phyloP scores from a whole-genome alignment of 441 rosid genomes.

The Populus hybrid region DNA sequence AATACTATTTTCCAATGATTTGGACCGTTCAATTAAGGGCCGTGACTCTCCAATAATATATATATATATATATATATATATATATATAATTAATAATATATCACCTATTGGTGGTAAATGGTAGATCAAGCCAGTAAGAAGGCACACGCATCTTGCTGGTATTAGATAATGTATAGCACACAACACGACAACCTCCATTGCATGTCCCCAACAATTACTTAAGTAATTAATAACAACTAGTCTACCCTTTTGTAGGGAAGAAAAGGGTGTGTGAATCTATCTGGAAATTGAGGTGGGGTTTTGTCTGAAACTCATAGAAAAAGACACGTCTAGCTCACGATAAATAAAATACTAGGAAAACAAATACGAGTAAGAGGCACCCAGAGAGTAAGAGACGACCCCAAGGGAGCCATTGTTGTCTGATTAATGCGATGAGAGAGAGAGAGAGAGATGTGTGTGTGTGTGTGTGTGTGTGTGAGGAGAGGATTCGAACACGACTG shows the following conservation, averaged over 20 bases:
- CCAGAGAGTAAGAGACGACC: conserved; percentile 5
- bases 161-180: conserved; percentile 11
- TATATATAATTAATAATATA: too few species aligned
- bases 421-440: too few species aligned
- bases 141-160: conserved; percentile 23
- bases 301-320: conserved; percentile 36
- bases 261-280: conserved; percentile 58
- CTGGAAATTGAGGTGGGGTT: conserved; percentile 57
- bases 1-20: too few species aligned
- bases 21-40: not conserved
- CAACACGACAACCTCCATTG: conserved; percentile 27
- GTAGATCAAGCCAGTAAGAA: conserved; percentile 11
- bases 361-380: not conserved
- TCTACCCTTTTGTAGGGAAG: conserved; percentile 29
- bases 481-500: conserved; percentile 44
- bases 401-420: not conserved
- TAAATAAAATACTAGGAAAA: conserved; percentile 7
- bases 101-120: not conserved
- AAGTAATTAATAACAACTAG: conserved; percentile 9
- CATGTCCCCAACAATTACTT: conserved; percentile 30
- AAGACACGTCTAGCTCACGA: conserved; percentile 13
- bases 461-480: conserved; percentile 27
- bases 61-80: too few species aligned
- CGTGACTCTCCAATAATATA: not conserved
- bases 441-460: too few species aligned